phyloP scores from a whole-genome alignment of 208 protist species.

The Leishmania turanica region DNA sequence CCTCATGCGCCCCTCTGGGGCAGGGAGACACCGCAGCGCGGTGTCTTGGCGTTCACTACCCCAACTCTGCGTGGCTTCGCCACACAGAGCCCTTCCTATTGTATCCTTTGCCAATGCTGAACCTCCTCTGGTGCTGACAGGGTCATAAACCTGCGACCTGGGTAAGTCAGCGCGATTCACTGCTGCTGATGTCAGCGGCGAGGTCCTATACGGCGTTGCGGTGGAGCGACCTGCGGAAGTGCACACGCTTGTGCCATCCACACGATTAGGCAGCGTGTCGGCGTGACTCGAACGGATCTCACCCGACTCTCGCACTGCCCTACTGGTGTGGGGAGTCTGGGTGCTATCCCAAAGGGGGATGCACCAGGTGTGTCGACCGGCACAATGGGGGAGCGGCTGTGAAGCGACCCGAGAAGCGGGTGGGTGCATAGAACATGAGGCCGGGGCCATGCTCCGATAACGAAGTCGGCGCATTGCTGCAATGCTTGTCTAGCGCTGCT shows the following conservation, averaged over 20 bases:
- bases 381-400: background rate
- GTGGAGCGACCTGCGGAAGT: background rate
- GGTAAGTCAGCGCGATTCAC: background rate
- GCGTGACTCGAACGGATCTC: background rate
- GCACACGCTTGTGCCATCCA: background rate
- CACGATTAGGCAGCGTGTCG: background rate
- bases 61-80: background rate
- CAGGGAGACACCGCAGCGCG: background rate
- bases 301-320: background rate
- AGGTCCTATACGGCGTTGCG: background rate
- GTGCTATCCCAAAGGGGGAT: background rate
- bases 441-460: background rate
- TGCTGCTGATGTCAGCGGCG: background rate
- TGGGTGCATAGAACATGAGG: background rate
- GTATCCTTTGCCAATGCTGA: background rate
- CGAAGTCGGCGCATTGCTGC: background rate
- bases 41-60: background rate
- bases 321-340: background rate
- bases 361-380: background rate
- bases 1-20: background rate
- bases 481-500: background rate
- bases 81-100: background rate
- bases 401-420: background rate
- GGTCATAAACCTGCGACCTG: background rate
- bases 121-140: background rate